Evolutionary conservation across 495 filamentous ascomycete genomes (phyloP).

Genomic region (Zalerion maritima): DNA sequence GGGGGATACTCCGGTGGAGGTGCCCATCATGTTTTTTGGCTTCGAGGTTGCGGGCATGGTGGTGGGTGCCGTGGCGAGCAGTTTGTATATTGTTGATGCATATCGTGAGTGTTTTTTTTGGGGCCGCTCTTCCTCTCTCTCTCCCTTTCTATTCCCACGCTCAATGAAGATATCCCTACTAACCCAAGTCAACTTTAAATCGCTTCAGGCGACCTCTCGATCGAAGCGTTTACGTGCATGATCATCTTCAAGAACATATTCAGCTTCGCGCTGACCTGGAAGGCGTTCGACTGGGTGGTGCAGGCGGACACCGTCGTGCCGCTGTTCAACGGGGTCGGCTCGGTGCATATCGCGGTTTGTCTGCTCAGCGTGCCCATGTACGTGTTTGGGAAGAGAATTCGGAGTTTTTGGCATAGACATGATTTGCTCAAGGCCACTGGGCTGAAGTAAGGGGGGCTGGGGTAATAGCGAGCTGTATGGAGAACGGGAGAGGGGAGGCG

Average conservation of each 20-base stretch:
- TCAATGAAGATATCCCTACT: constrained; percentile 1
- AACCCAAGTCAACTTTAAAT: constrained; percentile 1
- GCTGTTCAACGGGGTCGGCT: constrained; percentile 54
- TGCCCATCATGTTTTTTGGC: constrained; percentile 65
- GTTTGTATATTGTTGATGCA: constrained; percentile 88
- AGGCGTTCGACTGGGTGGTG: constrained; percentile 69
- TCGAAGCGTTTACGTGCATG: constrained; percentile 84
- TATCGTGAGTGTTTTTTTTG: constrained; percentile 46
- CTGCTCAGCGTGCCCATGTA: constrained; percentile 67
- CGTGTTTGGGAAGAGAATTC: constrained; percentile 61
- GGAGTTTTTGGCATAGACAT: constrained; percentile 50
- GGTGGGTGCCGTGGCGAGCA: constrained; percentile 69
- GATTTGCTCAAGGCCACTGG: constrained; percentile 47
- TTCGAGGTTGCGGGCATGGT: constrained; percentile 78
- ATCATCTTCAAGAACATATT: constrained; percentile 89
- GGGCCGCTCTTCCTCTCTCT: not conserved
- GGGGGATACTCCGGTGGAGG: constrained; percentile 48
- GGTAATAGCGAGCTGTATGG: too few species aligned
- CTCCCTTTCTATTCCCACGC: not conserved
- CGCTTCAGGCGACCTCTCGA: constrained; percentile 53
- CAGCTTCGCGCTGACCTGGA: constrained; percentile 70
- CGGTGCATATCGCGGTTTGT: constrained; percentile 64
- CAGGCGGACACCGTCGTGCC: constrained; percentile 35
- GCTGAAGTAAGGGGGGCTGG: constrained; percentile 2
- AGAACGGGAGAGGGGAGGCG: too few species aligned